Percentiles rank a stretch among this genome's conserved stretches.
phyloP scores from a whole-genome alignment of 2,329 filamentous ascomycete species.

The Fusarium sambucinum region DNA sequence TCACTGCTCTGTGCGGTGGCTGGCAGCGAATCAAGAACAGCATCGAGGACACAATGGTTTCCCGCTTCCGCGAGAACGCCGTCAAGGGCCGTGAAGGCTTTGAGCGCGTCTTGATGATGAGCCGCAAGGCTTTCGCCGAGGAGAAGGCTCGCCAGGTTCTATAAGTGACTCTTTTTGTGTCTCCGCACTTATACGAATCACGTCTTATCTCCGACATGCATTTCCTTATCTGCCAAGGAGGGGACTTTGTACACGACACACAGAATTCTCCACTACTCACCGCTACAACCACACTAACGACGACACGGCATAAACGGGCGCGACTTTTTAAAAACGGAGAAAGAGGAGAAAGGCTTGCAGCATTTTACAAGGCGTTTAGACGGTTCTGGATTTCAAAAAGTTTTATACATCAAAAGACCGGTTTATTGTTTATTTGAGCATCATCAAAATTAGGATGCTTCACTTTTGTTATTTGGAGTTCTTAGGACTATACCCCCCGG shows the following conservation, averaged over 20 bases:
- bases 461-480: conserved; percentile 43
- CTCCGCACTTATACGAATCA: conserved; percentile 8
- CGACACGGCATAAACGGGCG: conserved; percentile 45
- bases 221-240: conserved; percentile 20
- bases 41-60: conserved; percentile 92
- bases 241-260: conserved; percentile 30
- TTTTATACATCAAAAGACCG: conserved; percentile 33
- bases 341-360: conserved; percentile 36
- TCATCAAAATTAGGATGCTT: conserved; percentile 3
- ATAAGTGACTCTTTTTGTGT: conserved; percentile 20
- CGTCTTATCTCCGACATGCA: conserved; percentile 15
- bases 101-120: conserved; percentile 94
- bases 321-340: conserved; percentile 27
- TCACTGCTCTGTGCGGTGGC: conserved; percentile 93
- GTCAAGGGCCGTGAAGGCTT: conserved; percentile 92
- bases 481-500: conserved; percentile 50
- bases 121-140: conserved; percentile 89
- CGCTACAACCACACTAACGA: conserved; percentile 35
- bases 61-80: conserved; percentile 92
- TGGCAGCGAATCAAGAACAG: conserved; percentile 98
- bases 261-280: conserved; percentile 44
- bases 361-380: conserved; percentile 49
- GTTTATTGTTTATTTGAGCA: conserved; percentile 17
- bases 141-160: conserved; percentile 73
- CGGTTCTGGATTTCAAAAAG: conserved; percentile 30